Evolutionary conservation across 129 eudicot species (phyloP).

Genomic region (Centella asiatica): DNA sequence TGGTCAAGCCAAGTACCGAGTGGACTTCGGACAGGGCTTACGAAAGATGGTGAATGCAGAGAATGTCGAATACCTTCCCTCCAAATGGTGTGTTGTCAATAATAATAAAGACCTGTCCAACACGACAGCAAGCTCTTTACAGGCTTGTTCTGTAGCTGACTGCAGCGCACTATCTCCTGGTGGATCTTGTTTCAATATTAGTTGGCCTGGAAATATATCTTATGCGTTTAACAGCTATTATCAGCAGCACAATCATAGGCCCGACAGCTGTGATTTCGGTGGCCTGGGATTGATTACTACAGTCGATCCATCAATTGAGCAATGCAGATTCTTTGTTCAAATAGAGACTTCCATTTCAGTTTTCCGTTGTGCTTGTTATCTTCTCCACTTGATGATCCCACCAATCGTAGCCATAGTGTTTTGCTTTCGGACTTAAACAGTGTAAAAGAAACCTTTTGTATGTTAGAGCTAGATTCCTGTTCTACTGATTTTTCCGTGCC

Average conservation of each 20-base stretch:
- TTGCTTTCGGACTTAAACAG: constrained; percentile 20
- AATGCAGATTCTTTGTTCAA: constrained; percentile 63
- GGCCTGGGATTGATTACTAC: constrained; percentile 90
- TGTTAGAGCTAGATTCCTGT: not conserved
- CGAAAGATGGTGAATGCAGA: constrained; percentile 59
- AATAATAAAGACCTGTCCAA: constrained; percentile 58
- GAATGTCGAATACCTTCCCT: constrained; percentile 53
- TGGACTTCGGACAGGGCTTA: constrained; percentile 40
- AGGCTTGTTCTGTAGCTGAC: constrained; percentile 67
- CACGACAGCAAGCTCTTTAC: constrained; percentile 47
- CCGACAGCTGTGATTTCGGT: constrained; percentile 68
- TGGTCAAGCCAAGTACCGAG: constrained; percentile 78
- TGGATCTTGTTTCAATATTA: constrained; percentile 71
- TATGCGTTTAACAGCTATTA: constrained; percentile 85
- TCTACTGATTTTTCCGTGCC: not conserved
- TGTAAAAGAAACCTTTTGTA: constrained; percentile 15
- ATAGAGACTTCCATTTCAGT: constrained; percentile 40
- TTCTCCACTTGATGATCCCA: constrained; percentile 19
- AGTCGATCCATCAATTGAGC: constrained; percentile 73
- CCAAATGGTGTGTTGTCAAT: constrained; percentile 83
- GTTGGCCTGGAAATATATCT: constrained; percentile 81
- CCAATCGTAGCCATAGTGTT: constrained; percentile 24
- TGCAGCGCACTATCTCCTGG: constrained; percentile 69
- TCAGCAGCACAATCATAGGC: constrained; percentile 73
- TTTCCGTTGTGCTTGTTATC: constrained; percentile 14